Evolutionary conservation across 805 yeast species (phyloP), one percentile per base, ranked within the genome.

Genomic region (Candida chilensis): DNA sequence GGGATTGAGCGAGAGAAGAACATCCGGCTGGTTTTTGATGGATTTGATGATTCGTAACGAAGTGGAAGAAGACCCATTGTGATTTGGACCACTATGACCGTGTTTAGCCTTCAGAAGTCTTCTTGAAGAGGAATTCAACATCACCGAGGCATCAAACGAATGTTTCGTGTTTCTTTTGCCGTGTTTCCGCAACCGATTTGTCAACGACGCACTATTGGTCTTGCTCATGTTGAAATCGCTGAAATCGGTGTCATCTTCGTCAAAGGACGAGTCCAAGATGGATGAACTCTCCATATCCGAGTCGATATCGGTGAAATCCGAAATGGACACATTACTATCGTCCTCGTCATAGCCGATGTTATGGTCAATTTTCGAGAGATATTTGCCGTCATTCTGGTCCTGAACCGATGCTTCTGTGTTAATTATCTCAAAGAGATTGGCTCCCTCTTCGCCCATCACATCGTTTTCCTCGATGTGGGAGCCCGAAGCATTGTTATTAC

Each of bases 21-120:
- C 24, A 35, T 37, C 25, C 47, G 42, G 16, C 29, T 39, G 17
- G 41, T 48, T 21, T 39, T 37, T 1, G 48, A 40, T 7, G 38
- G 32, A 3, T 40, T 38, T 18, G 37, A 37, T 3, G 24, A 24
- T 6, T 32, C 13, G 11, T 8, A 22, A n/a, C 13, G 25, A 22
- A 22, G 7, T 22, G 6, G 25, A 6, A 22, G 25, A 22, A n/a
- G n/a, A n/a, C n/a, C n/a, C n/a, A n/a, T n/a, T n/a, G n/a, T n/a
- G n/a, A n/a, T n/a, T n/a, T n/a, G n/a, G n/a, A n/a, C n/a, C n/a
- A n/a, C n/a, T n/a, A n/a, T n/a, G n/a, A n/a, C n/a, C n/a, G n/a
- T n/a, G n/a, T n/a, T n/a, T n/a, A n/a, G n/a, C n/a, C n/a, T n/a
- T n/a, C n/a, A n/a, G n/a, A n/a, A n/a, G n/a, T n/a, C n/a, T n/a